Base-by-base conservation (phyloP, 176 grass and related monocot species). In the Elymus sibiricus region DNA sequence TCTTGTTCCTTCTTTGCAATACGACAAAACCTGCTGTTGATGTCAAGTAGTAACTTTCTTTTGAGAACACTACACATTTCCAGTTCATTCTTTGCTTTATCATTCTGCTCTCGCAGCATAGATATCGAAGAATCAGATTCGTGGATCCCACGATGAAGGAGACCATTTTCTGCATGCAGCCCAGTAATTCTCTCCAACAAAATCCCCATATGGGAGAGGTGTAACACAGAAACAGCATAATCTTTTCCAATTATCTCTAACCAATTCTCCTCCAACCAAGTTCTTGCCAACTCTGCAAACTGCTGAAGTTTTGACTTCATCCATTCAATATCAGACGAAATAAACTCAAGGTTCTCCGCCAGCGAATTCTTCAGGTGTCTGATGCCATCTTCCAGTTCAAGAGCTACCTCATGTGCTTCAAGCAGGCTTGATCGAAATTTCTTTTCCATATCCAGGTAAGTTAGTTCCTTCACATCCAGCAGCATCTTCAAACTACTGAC, bases 1-100 rank as follows among this genome's bases (percentile, higher is more conserved):
- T 94, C 93, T 29, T 95, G 84, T 90, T 95, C 96, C 84, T 98
- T 98, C 74, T 91, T 98, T 26, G 96, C 76, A 86, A 98, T 94
- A 63, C 86, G 81, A 81, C 84, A 90, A 66, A 94, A 92, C 88
- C 90, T 90, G 68, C 86, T 87, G 62, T 90, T 98, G 74, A 98
- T 95, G 82, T 98, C 96, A 66, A 87, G 81, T 39, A 95, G 86
- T 86, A 98, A 70, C 75, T 98, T 98, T 39, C 96, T 92, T 93
- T 98, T 95, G 76, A 98, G 88, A 88, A 89, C 60, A 82, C 86
- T 91, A 79, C 91, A 98, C 60, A 91, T 88, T 81, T 95, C 90
- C 29, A 98, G 90, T 86, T 95, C 90, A 69, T 80, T 91, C 86
- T 92, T 95, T 79, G 92, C 86, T 88, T 91, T 94, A 66, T 79